Evolutionary conservation across 257 asterid genomes (phyloP).

Genomic region (Salvia miltiorrhiza): DNA sequence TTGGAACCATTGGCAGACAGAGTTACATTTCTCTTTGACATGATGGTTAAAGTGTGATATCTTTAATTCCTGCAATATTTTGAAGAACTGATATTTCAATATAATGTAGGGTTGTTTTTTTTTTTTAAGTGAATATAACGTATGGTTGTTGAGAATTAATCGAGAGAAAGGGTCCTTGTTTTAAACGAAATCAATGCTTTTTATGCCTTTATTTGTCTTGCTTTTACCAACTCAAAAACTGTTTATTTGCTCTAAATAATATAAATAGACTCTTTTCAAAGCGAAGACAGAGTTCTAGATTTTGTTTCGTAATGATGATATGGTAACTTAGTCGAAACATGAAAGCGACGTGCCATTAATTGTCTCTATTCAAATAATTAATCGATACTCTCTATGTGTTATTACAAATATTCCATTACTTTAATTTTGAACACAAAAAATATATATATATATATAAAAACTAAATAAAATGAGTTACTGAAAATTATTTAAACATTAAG

Average conservation of each 20-base stretch:
- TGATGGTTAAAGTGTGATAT: constrained; percentile 11
- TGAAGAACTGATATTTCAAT: neutral
- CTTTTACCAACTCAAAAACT: neutral
- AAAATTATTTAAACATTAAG: no score
- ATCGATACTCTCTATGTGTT: no score
- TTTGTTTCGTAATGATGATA: neutral
- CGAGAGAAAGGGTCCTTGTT: neutral
- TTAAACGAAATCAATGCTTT: constrained; percentile 1
- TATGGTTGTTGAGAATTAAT: neutral
- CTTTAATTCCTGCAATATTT: neutral
- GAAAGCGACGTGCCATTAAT: no score
- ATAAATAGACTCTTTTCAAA: neutral
- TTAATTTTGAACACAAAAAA: no score
- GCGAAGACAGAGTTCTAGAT: constrained; percentile 5
- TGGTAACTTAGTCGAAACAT: neutral
- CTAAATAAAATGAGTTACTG: no score
- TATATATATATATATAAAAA: no score
- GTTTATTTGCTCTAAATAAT: neutral
- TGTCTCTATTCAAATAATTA: no score
- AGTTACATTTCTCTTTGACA: constrained; percentile 35
- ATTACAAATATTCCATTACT: no score
- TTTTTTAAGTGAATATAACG: no score
- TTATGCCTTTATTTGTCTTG: constrained; percentile 26
- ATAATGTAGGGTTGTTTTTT: neutral
- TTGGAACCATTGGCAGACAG: constrained; percentile 32